Conservation (phyloP, 1,284 basidiomycete species). For the Mycena citricolor region DNA sequence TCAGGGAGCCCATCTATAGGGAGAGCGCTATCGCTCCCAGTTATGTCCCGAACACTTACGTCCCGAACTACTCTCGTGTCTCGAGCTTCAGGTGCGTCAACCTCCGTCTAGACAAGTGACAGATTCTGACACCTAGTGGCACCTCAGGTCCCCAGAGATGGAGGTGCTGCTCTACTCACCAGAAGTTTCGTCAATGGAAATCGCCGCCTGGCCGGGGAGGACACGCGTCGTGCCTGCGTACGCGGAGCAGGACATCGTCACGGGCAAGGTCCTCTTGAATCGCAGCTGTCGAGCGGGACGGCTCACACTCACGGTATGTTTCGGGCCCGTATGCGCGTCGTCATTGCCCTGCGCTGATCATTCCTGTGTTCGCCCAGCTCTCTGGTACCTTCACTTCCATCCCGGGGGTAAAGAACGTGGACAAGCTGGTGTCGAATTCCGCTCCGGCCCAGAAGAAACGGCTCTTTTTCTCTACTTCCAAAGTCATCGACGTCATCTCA, state of each 20-base stretch:
- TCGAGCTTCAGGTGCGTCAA: slow-evolving; percentile 46
- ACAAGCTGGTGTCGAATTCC: slow-evolving; percentile 24
- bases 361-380: slow-evolving; percentile 46
- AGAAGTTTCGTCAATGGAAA: slow-evolving; percentile 49
- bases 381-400: slow-evolving; percentile 23
- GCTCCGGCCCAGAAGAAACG: slow-evolving; percentile 41
- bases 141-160: slow-evolving; percentile 50
- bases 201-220: slow-evolving; percentile 31
- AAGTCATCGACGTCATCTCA: slow-evolving; percentile 42
- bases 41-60: too few species aligned
- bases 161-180: slow-evolving; percentile 51
- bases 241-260: slow-evolving; percentile 55
- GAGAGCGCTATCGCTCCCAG: too few species aligned
- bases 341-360: slow-evolving; percentile 18
- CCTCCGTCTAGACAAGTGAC: neutral
- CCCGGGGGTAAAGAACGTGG: neutral
- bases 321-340: slow-evolving; percentile 2
- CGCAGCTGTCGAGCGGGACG: slow-evolving; percentile 47
- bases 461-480: slow-evolving; percentile 55
- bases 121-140: neutral
- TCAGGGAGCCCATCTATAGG: too few species aligned
- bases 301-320: slow-evolving; percentile 53
- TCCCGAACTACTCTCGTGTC: slow-evolving; percentile 35
- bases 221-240: slow-evolving; percentile 53
- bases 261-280: slow-evolving; percentile 57